Percentiles rank a stretch among this genome's conserved stretches.
phyloP scores from a whole-genome alignment of 345 rosid species.

The Boechera divaricarpa region DNA sequence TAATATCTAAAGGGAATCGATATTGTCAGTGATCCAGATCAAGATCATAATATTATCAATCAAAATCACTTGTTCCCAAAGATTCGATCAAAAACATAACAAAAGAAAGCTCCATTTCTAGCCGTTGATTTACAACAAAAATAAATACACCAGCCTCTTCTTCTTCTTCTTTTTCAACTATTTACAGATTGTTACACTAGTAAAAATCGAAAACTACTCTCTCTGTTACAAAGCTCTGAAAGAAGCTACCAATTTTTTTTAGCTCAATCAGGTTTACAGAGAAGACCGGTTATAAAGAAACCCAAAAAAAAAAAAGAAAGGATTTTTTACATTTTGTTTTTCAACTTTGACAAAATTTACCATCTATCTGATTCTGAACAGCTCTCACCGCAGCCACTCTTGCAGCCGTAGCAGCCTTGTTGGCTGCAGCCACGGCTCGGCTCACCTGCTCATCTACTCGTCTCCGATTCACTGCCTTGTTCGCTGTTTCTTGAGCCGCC shows the following conservation, averaged over 20 bases:
- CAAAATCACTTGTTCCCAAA: conserved; percentile 42
- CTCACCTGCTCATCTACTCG: conserved; percentile 83
- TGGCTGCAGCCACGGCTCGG: conserved; percentile 71
- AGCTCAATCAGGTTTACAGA: conserved; percentile 43
- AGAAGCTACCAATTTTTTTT: conserved; percentile 25
- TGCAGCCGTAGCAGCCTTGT: conserved; percentile 91
- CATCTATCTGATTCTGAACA: conserved; percentile 89
- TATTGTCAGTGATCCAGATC: conserved; percentile 47
- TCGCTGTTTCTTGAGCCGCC: conserved; percentile 84
- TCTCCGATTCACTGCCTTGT: conserved; percentile 61
- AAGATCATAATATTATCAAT: conserved; percentile 41
- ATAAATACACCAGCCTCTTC: conserved; percentile 19
- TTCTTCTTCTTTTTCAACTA: conserved; percentile 18
- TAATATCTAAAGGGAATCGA: conserved; percentile 12
- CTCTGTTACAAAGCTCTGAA: conserved; percentile 41
- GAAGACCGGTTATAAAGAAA: conserved; percentile 13
- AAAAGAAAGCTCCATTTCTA: conserved; percentile 22
- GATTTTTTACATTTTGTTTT: conserved; percentile 33
- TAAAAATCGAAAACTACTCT: conserved; percentile 20
- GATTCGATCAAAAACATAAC: conserved; percentile 36
- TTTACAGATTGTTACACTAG: conserved; percentile 32
- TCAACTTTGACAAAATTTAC: conserved; percentile 77
- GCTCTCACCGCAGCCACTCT: conserved; percentile 96
- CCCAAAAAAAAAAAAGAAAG: too few species aligned
- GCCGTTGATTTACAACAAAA: conserved; percentile 32